Base-by-base conservation (phyloP, 805 yeast species). In the Candida easanensis region DNA sequence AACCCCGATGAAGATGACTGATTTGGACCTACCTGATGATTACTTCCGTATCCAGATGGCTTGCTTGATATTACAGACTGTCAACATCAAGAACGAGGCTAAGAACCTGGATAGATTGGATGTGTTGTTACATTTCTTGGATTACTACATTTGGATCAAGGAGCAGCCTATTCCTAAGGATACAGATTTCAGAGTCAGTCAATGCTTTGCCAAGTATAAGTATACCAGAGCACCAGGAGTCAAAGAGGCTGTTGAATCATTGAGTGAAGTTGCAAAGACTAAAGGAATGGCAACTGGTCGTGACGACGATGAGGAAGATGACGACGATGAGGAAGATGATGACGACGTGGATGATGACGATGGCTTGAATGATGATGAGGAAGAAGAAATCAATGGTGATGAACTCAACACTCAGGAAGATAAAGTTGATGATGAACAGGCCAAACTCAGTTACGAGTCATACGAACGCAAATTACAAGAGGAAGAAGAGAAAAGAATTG, bases 41-140 rank as follows among this genome's bases (percentile, higher is more conserved):
- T 86, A 81, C 56, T 87, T 88, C 62, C 71, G 96, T 44, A 66
- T 88, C 28, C 79, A 79, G 31, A 62, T 89, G 56, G 62, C 76
- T 16, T 57, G 75, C 21, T 59, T 69, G 0, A 57, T 79, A 5
- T 54, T 82, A 16, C 61, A 62, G n/a, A 61, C 9, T 13, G 19
- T 30, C 59, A 9, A 46, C 50, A 8, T 30, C 11, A 30, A 30
- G 33, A 19, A 8, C 8, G 33, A 30, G 18, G 44, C 49, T 3
- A 50, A 48, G 10, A 41, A 49, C 8, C 35, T 23, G 13, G 45
- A 53, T 4, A 64, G 69, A 28, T 38, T 78, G 11, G 53, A 58
- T 1, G 40, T 67, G 0, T 75, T 83, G 44, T 52, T 82, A 44
- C 70, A 70, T 21, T 82, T 79, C 50, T 80, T 88, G 47, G 93